Base-by-base conservation (phyloP, 768 basidiomycete genomes). In the Rhizopogon sp. region DNA sequence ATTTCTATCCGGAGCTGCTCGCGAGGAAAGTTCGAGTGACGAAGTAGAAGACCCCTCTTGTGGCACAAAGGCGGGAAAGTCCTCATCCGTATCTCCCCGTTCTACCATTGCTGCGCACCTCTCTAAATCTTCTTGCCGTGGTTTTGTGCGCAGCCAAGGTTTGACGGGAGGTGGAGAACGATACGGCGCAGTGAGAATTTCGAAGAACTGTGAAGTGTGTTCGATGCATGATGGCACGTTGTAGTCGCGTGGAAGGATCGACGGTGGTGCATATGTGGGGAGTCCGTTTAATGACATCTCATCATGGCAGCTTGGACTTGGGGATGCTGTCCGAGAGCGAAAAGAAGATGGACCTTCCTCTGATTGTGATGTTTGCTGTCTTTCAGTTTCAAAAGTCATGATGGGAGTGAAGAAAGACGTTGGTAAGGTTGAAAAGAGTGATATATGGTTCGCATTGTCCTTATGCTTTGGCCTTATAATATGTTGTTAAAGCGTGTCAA, bases 141-240 rank as follows among this genome's bases (percentile, higher is more conserved):
- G 63, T 17, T 44, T 47, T 14, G 60, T 35, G 5, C 58, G 68
- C 25, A n/a, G 56, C 5, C 57, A 42, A 16, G 44, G 35, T 10
- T 50, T 54, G 0, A 6, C 0, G 5, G 45, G 37, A 4, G 42
- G 5, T 31, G 62, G 62, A 28, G 61, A 58, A 25, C 35, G 45
- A 20, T 70, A 64, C 6, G 66, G 62, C 13, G 66, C 64, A 4
- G 65, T 62, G 49, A 71, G 66, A 33, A 62, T 60, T 5, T 62
- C 62, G 58, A 66, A 69, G 61, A 70, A 70, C 5, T 64, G 61
- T 33, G 68, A 68, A 39, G 58, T 43, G 50, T 57, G 56, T 52
- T 67, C 60, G 60, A 69, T 42, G 54, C 44, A 57, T n/a, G 42
- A 53, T 7, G 64, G 64, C 16, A 59, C 8, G 37, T 53, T 22